Percentiles rank a stretch among this genome's conserved stretches.
Evolutionary conservation across 805 yeast species (phyloP).

Genomic region (Groenewaldozyma salmanticensis): DNA sequence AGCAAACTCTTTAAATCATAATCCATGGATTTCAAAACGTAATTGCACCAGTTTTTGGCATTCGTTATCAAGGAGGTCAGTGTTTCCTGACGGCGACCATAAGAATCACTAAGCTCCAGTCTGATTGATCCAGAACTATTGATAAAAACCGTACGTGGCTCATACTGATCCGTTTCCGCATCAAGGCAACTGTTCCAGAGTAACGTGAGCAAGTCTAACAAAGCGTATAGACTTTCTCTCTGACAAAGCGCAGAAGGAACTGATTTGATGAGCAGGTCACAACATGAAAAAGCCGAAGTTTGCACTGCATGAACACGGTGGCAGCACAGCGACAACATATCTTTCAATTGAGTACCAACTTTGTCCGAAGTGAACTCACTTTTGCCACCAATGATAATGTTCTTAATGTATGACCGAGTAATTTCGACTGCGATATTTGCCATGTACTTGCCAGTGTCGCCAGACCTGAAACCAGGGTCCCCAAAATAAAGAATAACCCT

Average conservation of each 20-base stretch:
- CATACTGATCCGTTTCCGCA: constrained; percentile 74
- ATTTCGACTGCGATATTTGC: constrained; percentile 54
- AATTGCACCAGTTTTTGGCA: constrained; percentile 59
- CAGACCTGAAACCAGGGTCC: constrained; percentile 68
- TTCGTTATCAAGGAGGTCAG: constrained; percentile 47
- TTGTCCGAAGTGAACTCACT: constrained; percentile 46
- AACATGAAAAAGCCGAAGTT: constrained; percentile 67
- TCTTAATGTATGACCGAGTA: constrained; percentile 44
- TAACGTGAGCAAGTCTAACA: constrained; percentile 71
- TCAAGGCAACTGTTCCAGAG: constrained; percentile 74
- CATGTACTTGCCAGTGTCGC: constrained; percentile 60
- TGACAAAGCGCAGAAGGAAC: constrained; percentile 77
- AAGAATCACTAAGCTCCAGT: constrained; percentile 61
- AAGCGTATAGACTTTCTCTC: constrained; percentile 58
- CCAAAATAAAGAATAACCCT: constrained; percentile 69
- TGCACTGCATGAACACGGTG: constrained; percentile 70
- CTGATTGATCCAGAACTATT: constrained; percentile 39
- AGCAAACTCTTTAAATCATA: constrained; percentile 71
- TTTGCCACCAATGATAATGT: constrained; percentile 44
- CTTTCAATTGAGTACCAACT: constrained; percentile 60
- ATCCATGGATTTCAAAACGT: constrained; percentile 47
- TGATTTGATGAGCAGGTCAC: constrained; percentile 52
- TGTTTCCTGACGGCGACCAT: constrained; percentile 64
- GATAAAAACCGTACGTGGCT: constrained; percentile 63
- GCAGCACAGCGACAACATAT: constrained; percentile 60